These are phyloP conservation scores for Xerocomus cyaneibrunnescens DNA, from an alignment of 1,284 basidiomycete genomes.

Conservation along the genomic window DNA sequence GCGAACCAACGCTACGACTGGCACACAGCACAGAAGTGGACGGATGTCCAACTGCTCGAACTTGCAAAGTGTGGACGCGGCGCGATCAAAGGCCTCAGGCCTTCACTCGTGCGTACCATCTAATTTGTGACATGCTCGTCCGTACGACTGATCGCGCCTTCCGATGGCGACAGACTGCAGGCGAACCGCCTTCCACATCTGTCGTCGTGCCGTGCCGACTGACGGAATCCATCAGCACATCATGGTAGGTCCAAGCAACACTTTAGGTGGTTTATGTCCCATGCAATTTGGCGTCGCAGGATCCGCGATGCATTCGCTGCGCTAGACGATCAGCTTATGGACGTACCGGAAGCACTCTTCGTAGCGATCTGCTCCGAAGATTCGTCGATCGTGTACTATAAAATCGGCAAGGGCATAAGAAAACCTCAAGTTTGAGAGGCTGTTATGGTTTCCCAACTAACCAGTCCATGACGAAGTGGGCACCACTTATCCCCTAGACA, in stretches of 20 bases:
- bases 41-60: slow-evolving; percentile 59
- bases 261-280: slow-evolving; percentile 34
- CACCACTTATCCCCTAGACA: background rate
- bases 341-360: slow-evolving; percentile 49
- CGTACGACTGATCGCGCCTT: background rate
- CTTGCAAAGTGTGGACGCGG: slow-evolving; percentile 53
- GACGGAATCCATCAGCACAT: slow-evolving; percentile 58
- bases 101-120: slow-evolving; percentile 46
- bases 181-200: slow-evolving; percentile 30
- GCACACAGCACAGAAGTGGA: slow-evolving; percentile 68
- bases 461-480: background rate
- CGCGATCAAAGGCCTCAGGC: slow-evolving; percentile 59
- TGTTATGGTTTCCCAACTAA: no score
- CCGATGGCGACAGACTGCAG: slow-evolving; percentile 17
- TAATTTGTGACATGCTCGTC: background rate
- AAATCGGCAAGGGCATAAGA: slow-evolving; percentile 69
- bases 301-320: slow-evolving; percentile 54
- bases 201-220: slow-evolving; percentile 68
- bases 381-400: slow-evolving; percentile 81
- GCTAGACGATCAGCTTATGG: slow-evolving; percentile 34
- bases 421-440: slow-evolving; percentile 58
- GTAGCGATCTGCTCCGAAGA: slow-evolving; percentile 73
- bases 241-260: slow-evolving; percentile 36
- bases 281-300: slow-evolving; percentile 38
- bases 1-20: background rate